A percentile compares a stretch with the other conserved stretches of the same genome.
These are phyloP conservation scores for Pythium dissimile DNA, from an alignment of 352 stramenopile species.

Conservation along the genomic window DNA sequence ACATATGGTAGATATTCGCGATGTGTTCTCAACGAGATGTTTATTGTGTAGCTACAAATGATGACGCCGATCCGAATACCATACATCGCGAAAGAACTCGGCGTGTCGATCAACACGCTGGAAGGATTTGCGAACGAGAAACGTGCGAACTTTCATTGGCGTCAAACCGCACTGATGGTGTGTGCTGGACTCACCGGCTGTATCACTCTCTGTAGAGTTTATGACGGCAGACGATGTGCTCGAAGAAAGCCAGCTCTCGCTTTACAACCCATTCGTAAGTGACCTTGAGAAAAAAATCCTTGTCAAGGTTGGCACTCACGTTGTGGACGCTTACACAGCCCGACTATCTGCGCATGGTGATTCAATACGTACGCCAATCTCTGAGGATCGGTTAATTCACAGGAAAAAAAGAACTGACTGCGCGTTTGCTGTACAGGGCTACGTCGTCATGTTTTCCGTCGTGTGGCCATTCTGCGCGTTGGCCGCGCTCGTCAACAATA, in stretches of 20 bases:
- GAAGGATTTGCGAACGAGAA: constrained; percentile 84
- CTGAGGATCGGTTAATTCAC: not conserved
- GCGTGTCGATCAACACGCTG: constrained; percentile 66
- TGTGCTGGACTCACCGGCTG: too few species aligned
- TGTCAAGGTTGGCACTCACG: not conserved
- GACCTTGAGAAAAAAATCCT: not conserved
- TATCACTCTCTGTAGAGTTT: too few species aligned
- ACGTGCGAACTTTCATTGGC: constrained; percentile 28
- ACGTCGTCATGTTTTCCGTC: constrained; percentile 87
- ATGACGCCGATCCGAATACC: constrained; percentile 86
- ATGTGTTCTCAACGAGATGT: not conserved
- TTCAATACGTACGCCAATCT: constrained; percentile 68
- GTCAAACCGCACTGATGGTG: not conserved
- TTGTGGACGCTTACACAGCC: too few species aligned
- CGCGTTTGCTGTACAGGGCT: constrained; percentile 41
- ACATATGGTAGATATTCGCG: too few species aligned
- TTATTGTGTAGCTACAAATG: constrained; percentile 83
- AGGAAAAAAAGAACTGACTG: not conserved
- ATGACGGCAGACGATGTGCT: constrained; percentile 84
- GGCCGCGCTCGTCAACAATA: constrained; percentile 73
- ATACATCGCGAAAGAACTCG: constrained; percentile 80
- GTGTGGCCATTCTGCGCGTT: constrained; percentile 85
- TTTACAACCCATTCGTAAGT: constrained; percentile 82
- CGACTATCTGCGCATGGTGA: constrained; percentile 84
- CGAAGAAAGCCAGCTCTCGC: constrained; percentile 72